These are phyloP conservation scores for Eimeria necatrix DNA, from an alignment of 169 alveolate genomes.

Conservation along the genomic window DNA sequence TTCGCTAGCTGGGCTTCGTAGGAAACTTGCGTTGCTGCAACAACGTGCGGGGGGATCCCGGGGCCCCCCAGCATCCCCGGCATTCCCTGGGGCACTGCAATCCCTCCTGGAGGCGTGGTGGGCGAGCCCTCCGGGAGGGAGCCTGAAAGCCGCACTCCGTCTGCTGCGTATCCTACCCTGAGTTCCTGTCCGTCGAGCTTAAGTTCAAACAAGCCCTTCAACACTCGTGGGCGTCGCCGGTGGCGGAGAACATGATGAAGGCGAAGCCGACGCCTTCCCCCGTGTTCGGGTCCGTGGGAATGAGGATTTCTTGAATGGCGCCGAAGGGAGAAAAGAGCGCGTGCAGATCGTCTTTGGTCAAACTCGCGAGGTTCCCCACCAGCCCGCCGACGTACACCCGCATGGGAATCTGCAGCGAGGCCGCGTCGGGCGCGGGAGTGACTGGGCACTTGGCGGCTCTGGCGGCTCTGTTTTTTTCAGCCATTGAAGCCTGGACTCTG, in stretches of 20 bases:
- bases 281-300: slow-evolving; percentile 93
- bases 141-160: slow-evolving; percentile 79
- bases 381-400: slow-evolving; percentile 96
- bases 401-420: slow-evolving; percentile 94
- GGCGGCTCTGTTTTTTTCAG: slow-evolving; percentile 99
- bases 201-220: too few species aligned
- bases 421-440: slow-evolving; percentile 85
- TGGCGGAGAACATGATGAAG: slow-evolving; percentile 92
- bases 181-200: slow-evolving; percentile 95
- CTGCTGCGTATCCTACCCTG: slow-evolving; percentile 91
- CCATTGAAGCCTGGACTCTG: slow-evolving; percentile 97
- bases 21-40: slow-evolving; percentile 73
- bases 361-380: slow-evolving; percentile 91
- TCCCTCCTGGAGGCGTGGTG: slow-evolving; percentile 60
- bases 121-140: slow-evolving; percentile 72
- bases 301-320: slow-evolving; percentile 94
- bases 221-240: slow-evolving; percentile 97
- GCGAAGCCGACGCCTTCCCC: slow-evolving; percentile 96
- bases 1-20: slow-evolving; percentile 80
- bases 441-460: slow-evolving; percentile 94
- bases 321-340: slow-evolving; percentile 97
- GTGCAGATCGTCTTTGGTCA: slow-evolving; percentile 94
- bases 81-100: slow-evolving; percentile 36
- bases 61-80: slow-evolving; percentile 65
- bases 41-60: slow-evolving; percentile 71